Percentiles rank a stretch among this genome's conserved stretches.
Conservation (phyloP, 768 basidiomycete species). For the Tephrocybe sp. region DNA sequence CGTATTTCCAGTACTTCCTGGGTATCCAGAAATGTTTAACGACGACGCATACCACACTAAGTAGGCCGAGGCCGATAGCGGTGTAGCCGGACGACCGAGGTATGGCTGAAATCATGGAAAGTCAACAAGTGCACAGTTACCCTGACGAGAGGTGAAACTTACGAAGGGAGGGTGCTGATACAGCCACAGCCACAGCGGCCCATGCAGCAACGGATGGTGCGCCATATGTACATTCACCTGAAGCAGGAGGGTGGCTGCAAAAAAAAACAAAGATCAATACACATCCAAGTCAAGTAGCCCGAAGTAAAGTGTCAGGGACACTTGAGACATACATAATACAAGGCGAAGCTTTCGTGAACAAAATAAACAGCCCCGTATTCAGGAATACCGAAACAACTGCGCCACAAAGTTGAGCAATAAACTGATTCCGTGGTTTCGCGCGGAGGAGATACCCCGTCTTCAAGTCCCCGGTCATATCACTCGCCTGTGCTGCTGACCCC, state of each 20-base stretch:
- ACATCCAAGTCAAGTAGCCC: neutral
- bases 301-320: neutral
- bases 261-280: neutral
- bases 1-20: conserved; percentile 43
- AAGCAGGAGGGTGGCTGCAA: conserved; percentile 27
- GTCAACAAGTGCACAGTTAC: neutral
- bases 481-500: conserved; percentile 53
- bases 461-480: conserved; percentile 67
- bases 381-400: conserved; percentile 61
- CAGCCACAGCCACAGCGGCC: conserved; percentile 54
- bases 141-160: conserved; percentile 9
- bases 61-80: conserved; percentile 50
- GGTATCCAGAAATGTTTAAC: conserved; percentile 46
- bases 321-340: conserved; percentile 47
- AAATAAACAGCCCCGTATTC: conserved; percentile 52
- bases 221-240: conserved; percentile 44
- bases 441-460: conserved; percentile 70
- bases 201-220: conserved; percentile 57
- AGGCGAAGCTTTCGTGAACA: conserved; percentile 60
- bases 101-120: conserved; percentile 31
- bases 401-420: conserved; percentile 57
- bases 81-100: conserved; percentile 55
- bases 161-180: conserved; percentile 47
- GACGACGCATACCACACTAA: conserved; percentile 42
- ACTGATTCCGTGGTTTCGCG: conserved; percentile 61